Evolutionary conservation across 2,329 filamentous ascomycete species (phyloP), one percentile per base, ranked within the genome.

Genomic region (Neonectria magnoliae): DNA sequence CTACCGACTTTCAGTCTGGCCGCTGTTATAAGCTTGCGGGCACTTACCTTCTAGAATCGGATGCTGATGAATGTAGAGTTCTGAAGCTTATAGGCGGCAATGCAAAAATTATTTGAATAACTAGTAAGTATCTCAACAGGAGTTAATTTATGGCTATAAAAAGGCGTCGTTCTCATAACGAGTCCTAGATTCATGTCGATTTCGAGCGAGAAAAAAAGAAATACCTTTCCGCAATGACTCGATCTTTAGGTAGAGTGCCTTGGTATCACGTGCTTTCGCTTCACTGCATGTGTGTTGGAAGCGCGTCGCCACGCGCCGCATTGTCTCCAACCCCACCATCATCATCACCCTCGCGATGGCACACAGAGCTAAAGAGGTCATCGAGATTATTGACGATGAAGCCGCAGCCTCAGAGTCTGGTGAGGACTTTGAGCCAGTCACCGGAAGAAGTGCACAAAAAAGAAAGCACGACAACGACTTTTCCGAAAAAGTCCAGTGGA

Each of bases 401-500:
- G 56, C 58, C 13, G 70, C 67, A 3, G 60, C 58, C 0, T 77
- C 74, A 2, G 71, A 71, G 20, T 42, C 64, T 1, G 73, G 69
- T 13, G 53, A 68, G 10, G 65, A 62, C 4, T 31, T 45, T 20
- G 42, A 56, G 16, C 51, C 54, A 20, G 18, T 36, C 13, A 60
- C 63, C 16, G 48, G 33, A 3, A 68, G 63, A n/a, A 65, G 44
- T 16, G 57, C 61, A 1, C 69, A 57, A 13, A 83, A 83, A 69
- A 76, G 81, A 22, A 84, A 83, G 68, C 68, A 75, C 4, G 74
- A 78, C 3, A 48, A 71, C 10, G 74, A 78, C 7, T 71, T 80
- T 31, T 77, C 78, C 16, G 81, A 83, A 61, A 85, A 83, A 69
- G 79, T 84, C 1, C 74, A 80, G n/a, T 87, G 83, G 84, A 86